Evolutionary conservation across 2,329 filamentous ascomycete genomes (phyloP), one percentile per base, ranked within the genome.

Genomic region (Hymenoscyphus fraxineus): DNA sequence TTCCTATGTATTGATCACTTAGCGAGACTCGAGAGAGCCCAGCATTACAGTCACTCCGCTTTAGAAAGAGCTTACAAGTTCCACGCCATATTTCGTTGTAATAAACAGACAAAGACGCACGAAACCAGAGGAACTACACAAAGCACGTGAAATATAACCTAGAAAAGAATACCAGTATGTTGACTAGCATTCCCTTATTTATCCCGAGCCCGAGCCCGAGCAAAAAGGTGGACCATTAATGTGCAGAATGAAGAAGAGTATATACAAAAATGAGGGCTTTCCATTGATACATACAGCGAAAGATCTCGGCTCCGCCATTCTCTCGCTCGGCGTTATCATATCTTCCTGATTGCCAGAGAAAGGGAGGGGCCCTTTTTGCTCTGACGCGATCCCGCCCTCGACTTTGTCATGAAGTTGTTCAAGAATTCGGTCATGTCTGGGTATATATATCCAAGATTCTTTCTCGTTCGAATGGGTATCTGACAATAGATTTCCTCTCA

Each of bases 401-500:
- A 35, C 35, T 10, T 6, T 6, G 35, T 27, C 2, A 35, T 35
- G 35, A 6, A 27, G 3, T 27, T 27, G 27, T 27, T 22, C 12
- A 19, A 51, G 44, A 22, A 19, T n/a, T 19, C 12, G 44, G 10
- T 10, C 9, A 22, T 12, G 19, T 5, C 19, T 51, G 15, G 19
- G 9, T 9, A 51, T 51, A 16, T 9, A 51, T 51, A 3, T 51
- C n/a, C 44, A 51, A 51, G n/a, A 51, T 10, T 22, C 12, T 51
- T 27, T 22, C 10, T 10, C 27, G 7, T 51, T n/a, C 12, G 44
- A 44, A 7, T 51, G 1, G n/a, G 5, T 51, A 19, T 27, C 10
- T 27, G 44, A 51, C 22, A 51, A 51, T 10, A 35, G 6, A 27
- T n/a, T 12, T 22, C 22, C 44, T 7, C 61, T 65, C 58, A 63